Conservation (phyloP, 2,329 filamentous ascomycete species). For the Xylariomycetidae sp. region DNA sequence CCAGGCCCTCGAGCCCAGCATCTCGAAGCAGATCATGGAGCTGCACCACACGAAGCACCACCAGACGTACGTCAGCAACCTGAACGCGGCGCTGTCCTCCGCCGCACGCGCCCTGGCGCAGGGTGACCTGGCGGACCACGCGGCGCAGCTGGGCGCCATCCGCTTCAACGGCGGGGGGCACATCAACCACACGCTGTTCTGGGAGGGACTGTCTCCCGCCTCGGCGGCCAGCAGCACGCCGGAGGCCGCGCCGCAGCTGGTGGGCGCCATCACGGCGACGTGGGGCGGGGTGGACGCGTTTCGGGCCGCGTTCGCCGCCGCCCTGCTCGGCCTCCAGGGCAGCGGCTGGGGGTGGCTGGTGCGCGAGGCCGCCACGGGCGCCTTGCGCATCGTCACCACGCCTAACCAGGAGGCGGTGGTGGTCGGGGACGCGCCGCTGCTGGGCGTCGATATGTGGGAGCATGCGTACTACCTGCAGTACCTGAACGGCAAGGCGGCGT, state of each 20-base stretch:
- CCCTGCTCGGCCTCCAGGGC: slow-evolving; percentile 68
- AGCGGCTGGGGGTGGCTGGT: slow-evolving; percentile 88
- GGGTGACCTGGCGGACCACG: slow-evolving; percentile 52
- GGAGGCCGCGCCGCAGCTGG: slow-evolving; percentile 50
- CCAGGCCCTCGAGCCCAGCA: slow-evolving; percentile 67
- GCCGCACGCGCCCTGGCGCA: slow-evolving; percentile 51
- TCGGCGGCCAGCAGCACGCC: slow-evolving; percentile 51
- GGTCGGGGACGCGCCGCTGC: slow-evolving; percentile 55
- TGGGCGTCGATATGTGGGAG: slow-evolving; percentile 89
- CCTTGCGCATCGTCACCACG: slow-evolving; percentile 68
- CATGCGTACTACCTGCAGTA: slow-evolving; percentile 89
- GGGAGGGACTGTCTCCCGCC: slow-evolving; percentile 70
- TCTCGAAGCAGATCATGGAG: slow-evolving; percentile 75
- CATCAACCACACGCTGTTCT: slow-evolving; percentile 91
- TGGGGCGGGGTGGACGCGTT: slow-evolving; percentile 68
- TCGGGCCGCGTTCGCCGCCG: slow-evolving; percentile 57
- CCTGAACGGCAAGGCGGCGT: slow-evolving; percentile 67
- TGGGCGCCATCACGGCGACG: slow-evolving; percentile 53
- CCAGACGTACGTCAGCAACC: slow-evolving; percentile 69
- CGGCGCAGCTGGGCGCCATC: slow-evolving; percentile 61
- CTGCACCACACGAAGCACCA: slow-evolving; percentile 77
- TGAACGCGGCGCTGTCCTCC: slow-evolving; percentile 60
- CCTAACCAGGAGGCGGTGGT: slow-evolving; percentile 80
- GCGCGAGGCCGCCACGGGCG: slow-evolving; percentile 52
- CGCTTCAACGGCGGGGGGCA: slow-evolving; percentile 90